Percentiles rank a stretch among this genome's conserved stretches.
These are phyloP conservation scores for Claviceps pusilla DNA, from an alignment of 2,329 filamentous ascomycete genomes.

Conservation along the genomic window DNA sequence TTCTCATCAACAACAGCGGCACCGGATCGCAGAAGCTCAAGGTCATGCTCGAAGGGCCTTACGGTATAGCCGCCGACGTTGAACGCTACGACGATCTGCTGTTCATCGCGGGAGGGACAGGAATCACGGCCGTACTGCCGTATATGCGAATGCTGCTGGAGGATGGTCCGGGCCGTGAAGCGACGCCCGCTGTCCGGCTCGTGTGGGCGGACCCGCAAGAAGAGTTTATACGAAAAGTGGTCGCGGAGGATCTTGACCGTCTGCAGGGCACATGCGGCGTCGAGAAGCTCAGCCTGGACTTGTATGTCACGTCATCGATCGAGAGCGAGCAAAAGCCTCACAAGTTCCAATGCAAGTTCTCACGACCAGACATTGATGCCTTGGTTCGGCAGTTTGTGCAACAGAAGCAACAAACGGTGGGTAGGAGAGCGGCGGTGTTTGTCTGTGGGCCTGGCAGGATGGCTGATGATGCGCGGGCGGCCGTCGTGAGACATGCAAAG, in stretches of 20 bases:
- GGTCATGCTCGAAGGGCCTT: background rate
- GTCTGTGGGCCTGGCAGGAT: slow-evolving; percentile 22
- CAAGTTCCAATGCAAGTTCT: background rate
- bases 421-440: slow-evolving; percentile 17
- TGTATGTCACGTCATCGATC: background rate
- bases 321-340: background rate
- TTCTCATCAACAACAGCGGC: slow-evolving; percentile 9
- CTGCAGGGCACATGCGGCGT: background rate
- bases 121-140: slow-evolving; percentile 20
- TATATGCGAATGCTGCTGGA: slow-evolving; percentile 15
- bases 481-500: slow-evolving; percentile 9
- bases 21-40: background rate
- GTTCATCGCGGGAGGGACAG: slow-evolving; percentile 23
- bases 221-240: background rate
- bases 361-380: background rate
- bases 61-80: background rate
- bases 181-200: background rate
- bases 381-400: background rate
- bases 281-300: background rate
- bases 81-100: slow-evolving; percentile 6
- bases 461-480: slow-evolving; percentile 20
- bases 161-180: background rate
- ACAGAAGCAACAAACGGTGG: slow-evolving; percentile 4
- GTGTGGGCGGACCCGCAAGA: background rate
- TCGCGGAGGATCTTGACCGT: background rate